Base-by-base conservation (phyloP, 202 grass and related monocot species). In the Schoenoplectus triqueter region DNA sequence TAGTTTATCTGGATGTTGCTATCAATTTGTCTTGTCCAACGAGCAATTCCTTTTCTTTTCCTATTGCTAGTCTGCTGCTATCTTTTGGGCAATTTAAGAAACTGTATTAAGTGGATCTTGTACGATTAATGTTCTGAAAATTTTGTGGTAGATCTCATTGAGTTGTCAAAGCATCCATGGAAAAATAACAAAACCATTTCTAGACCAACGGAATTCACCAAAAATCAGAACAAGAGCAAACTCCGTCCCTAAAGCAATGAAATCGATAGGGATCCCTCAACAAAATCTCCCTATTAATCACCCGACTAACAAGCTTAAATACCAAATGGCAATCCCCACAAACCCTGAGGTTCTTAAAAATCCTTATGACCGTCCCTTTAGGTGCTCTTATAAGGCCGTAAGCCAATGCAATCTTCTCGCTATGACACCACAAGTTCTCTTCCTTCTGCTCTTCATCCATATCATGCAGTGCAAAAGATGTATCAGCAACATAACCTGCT, bases 331-430 rank as follows among this genome's bases (percentile, higher is more conserved):
- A 93, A 84, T 97, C 94, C 82, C 88, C 80, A 89, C 94, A 97
- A 52, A 90, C 94, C 57, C 94, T 89, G 21, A 97, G 86, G 80
- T 97, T 97, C 91, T 93, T 97, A 59, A 97, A 97, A 84, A 97
- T 86, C 85, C 88, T 88, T 73, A 97, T 51, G 4, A 72, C 73
- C 39, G 79, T 77, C 78, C 86, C 84, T 90, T 90, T 80, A 5
- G 89, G 89, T 19, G 87, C 77, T 84, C 51, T 66, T 47, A 90
- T 78, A 42, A 96, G 82, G 7, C 91, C 94, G 66, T 91, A 93
- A 67, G 94, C 91, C 74, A 97, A 84, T 6, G 89, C 89, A 82
- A 97, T 88, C 47, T 97, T 97, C 88, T 97, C 94, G 7, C 94
- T 92, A 66, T 93, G 91, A 72, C 76, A 89, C 94, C 94, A 97